Conservation (phyloP, 768 basidiomycete genomes). For the Tricholoma furcatifolium region DNA sequence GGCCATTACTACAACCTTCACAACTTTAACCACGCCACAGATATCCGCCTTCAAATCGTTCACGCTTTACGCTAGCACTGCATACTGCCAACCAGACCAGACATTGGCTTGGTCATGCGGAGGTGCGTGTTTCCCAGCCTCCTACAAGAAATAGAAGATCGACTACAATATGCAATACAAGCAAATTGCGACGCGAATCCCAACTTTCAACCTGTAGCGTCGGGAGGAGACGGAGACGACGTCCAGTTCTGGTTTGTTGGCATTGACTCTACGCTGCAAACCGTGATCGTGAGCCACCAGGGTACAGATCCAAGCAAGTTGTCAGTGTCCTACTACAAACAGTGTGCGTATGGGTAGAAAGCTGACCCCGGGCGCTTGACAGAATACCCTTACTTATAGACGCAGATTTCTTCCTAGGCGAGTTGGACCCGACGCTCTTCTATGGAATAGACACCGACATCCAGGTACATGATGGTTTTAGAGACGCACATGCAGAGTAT, state of each 20-base stretch:
- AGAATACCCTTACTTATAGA: conserved; percentile 39
- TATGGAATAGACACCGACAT: conserved; percentile 43
- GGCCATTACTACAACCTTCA: conserved; percentile 37
- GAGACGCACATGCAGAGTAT: conserved; percentile 42
- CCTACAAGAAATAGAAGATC: neutral
- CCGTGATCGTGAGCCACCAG: conserved; percentile 19
- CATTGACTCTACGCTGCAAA: conserved; percentile 19
- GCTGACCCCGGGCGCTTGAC: neutral
- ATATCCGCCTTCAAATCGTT: conserved; percentile 45
- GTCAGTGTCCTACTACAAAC: conserved; percentile 15
- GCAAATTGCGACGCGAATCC: conserved; percentile 48
- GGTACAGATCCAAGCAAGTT: conserved; percentile 25
- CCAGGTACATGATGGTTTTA: conserved; percentile 51
- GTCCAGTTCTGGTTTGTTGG: conserved; percentile 43
- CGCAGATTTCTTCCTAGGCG: conserved; percentile 31
- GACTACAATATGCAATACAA: conserved; percentile 10
- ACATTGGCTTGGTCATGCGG: conserved; percentile 57
- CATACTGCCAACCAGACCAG: conserved; percentile 42
- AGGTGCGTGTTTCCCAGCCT: conserved; percentile 17
- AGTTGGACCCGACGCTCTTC: conserved; percentile 42
- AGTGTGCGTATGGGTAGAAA: neutral
- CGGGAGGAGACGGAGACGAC: conserved; percentile 45
- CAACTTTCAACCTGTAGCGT: conserved; percentile 40
- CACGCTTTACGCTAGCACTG: conserved; percentile 50
- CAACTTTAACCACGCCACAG: conserved; percentile 36